These are phyloP conservation scores for Tolypocladium album DNA, from an alignment of 2,329 filamentous ascomycete species.

Conservation along the genomic window DNA sequence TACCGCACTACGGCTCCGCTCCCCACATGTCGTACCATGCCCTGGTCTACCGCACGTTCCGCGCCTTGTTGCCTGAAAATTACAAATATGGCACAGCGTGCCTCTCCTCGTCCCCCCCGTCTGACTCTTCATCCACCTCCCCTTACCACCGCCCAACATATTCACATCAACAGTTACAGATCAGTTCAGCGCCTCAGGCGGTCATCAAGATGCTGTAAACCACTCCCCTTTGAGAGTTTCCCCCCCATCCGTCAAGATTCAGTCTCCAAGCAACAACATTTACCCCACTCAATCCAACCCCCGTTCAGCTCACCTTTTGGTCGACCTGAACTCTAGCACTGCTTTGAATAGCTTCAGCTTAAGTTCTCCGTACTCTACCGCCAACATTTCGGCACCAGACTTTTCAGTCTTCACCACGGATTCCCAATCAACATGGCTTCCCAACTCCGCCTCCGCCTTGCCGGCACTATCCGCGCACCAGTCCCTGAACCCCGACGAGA, in stretches of 20 bases:
- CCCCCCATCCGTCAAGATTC: slow-evolving; percentile 40
- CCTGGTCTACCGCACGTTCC: slow-evolving; percentile 5
- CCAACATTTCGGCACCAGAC: slow-evolving; percentile 55
- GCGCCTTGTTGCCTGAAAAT: slow-evolving; percentile 34
- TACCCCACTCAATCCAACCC: slow-evolving; percentile 36
- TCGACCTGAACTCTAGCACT: slow-evolving; percentile 58
- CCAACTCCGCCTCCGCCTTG: slow-evolving; percentile 54
- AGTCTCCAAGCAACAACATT: slow-evolving; percentile 30
- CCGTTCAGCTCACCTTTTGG: slow-evolving; percentile 42
- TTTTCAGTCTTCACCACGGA: slow-evolving; percentile 73
- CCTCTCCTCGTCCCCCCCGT: slow-evolving; percentile 9
- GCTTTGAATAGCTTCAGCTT: slow-evolving; percentile 46
- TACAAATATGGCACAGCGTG: slow-evolving; percentile 27
- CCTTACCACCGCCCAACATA: slow-evolving; percentile 19
- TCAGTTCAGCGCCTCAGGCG: slow-evolving; percentile 23
- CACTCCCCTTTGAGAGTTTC: slow-evolving; percentile 25
- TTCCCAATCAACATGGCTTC: slow-evolving; percentile 72
- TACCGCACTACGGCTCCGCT: not conserved
- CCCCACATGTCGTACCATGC: not conserved
- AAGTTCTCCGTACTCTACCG: slow-evolving; percentile 41
- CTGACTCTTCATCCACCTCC: slow-evolving; percentile 20
- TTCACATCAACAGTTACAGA: slow-evolving; percentile 17
- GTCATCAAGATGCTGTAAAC: slow-evolving; percentile 50
- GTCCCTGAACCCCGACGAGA: slow-evolving; percentile 38
- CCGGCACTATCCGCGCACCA: slow-evolving; percentile 51